Evolutionary conservation across 441 rosid genomes (phyloP).

Genomic region (Melianthus villosus): DNA sequence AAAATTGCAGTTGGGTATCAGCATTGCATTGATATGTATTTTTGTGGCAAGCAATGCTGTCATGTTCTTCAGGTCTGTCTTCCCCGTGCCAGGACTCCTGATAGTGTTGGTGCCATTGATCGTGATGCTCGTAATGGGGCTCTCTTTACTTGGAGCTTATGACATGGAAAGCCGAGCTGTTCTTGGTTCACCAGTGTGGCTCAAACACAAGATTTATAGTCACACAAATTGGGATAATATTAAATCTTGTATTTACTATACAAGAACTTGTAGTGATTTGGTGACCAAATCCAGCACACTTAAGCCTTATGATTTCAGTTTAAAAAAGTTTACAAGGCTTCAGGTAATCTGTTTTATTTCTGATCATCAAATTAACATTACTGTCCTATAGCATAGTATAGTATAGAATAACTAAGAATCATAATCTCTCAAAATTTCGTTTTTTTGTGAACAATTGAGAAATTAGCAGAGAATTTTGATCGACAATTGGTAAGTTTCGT

Average conservation of each 20-base stretch:
- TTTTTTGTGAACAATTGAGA: too few species aligned
- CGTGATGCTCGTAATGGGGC: constrained; percentile 37
- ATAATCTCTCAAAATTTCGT: too few species aligned
- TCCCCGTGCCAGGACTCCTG: constrained; percentile 33
- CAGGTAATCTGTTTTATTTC: constrained; percentile 28
- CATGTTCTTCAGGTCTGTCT: constrained; percentile 20
- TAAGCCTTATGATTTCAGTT: constrained; percentile 22
- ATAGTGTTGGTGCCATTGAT: constrained; percentile 33
- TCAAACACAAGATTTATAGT: constrained; percentile 25
- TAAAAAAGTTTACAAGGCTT: constrained; percentile 25
- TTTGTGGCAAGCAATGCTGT: constrained; percentile 30
- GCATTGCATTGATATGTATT: constrained; percentile 27
- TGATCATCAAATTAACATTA: too few species aligned
- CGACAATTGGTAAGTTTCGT: too few species aligned
- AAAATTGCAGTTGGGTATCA: constrained; percentile 26
- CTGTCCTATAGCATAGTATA: too few species aligned
- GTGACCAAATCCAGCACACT: constrained; percentile 14
- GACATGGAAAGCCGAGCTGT: constrained; percentile 31
- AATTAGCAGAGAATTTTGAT: too few species aligned
- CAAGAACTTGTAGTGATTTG: constrained; percentile 23
- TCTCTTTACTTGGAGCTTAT: constrained; percentile 37
- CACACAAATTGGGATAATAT: constrained; percentile 33
- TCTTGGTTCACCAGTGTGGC: constrained; percentile 45
- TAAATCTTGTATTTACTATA: constrained; percentile 44
- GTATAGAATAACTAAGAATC: too few species aligned